phyloP scores from a whole-genome alignment of 176 grass and related monocot genomes.

The Zea luxurians region DNA sequence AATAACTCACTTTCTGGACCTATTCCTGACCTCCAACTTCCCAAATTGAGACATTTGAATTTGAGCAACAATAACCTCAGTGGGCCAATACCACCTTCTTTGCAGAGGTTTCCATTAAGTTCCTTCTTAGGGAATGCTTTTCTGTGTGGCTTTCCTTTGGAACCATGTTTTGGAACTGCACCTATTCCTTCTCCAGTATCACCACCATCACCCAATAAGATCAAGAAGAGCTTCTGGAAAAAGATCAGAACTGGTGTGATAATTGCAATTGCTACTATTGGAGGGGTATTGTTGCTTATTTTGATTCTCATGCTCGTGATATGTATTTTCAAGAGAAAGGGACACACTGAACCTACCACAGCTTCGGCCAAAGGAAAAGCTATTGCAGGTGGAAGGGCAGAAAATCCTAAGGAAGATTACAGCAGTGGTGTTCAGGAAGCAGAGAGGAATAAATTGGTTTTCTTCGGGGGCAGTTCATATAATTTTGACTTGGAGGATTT shows the following conservation, averaged over 20 bases:
- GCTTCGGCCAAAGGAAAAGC: slow-evolving; percentile 75
- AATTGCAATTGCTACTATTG: slow-evolving; percentile 62
- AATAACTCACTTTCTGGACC: slow-evolving; percentile 92
- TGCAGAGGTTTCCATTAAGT: slow-evolving; percentile 62
- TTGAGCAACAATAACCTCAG: slow-evolving; percentile 95
- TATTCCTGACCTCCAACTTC: slow-evolving; percentile 76
- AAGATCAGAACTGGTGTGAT: slow-evolving; percentile 62
- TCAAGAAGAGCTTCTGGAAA: slow-evolving; percentile 69
- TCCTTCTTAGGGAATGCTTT: slow-evolving; percentile 89
- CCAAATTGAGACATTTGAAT: slow-evolving; percentile 84
- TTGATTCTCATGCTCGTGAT: slow-evolving; percentile 59
- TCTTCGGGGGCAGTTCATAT: slow-evolving; percentile 83
- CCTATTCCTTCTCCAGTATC: slow-evolving; percentile 66
- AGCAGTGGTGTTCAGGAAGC: slow-evolving; percentile 93
- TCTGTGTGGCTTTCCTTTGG: slow-evolving; percentile 71
- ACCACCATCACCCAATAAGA: slow-evolving; percentile 40
- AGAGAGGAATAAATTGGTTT: slow-evolving; percentile 90
- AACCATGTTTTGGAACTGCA: slow-evolving; percentile 52
- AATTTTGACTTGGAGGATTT: slow-evolving; percentile 99
- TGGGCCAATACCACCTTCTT: slow-evolving; percentile 73
- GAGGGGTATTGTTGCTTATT: slow-evolving; percentile 62
- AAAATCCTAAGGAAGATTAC: slow-evolving; percentile 85
- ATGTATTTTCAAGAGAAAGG: slow-evolving; percentile 78
- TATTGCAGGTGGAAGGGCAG: slow-evolving; percentile 53
- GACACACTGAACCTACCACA: slow-evolving; percentile 40